Evolutionary conservation across 495 filamentous ascomycete species (phyloP), one percentile per base, ranked within the genome.

Genomic region (Trichoderma asperelloides): DNA sequence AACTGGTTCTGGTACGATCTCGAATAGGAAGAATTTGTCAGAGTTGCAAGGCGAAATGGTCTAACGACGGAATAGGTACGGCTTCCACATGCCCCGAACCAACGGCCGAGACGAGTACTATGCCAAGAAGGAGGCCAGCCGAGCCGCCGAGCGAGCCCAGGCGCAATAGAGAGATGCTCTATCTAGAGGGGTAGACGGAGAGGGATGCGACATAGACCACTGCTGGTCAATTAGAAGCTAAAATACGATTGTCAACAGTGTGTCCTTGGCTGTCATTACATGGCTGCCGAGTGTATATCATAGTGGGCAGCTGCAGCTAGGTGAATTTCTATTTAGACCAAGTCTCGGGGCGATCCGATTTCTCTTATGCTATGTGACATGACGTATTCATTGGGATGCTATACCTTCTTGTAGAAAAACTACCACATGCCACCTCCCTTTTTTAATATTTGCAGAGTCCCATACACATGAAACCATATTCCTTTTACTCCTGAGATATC

Each of bases 11-110:
- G 81, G 81, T 83, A 81, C 67, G 78, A 37, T 25, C 68, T 64
- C 39, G 33, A 68, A 25, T 65, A 13, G 39, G 5, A 13, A 40
- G 9, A 21, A 30, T 23, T 51, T 43, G n/a, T 13, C 3, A 28
- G 2, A 60, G 9, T 33, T 33, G 62, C 21, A 63, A n/a, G 23
- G 30, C 43, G 16, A 49, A 49, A 63, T 33, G 27, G 40, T 27
- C 33, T 65, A 18, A 72, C 74, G 74, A 73, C 23, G 12, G 3
- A 23, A 43, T 69, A 83, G 81, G 81, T 81, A 81, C 77, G 81
- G 81, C 73, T 83, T 75, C 77, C 81, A 83, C 74, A 75, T 82
- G 66, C 81, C 81, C 37, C 81, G 81, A 69, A 81, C 78, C 70
- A 69, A 79, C 70, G 77, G 75, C 57, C 81, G 81, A 69, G 81